Percentiles rank a stretch among this genome's conserved stretches.
phyloP scores from a whole-genome alignment of 352 stramenopile genomes.

The Pythium sukuiense region DNA sequence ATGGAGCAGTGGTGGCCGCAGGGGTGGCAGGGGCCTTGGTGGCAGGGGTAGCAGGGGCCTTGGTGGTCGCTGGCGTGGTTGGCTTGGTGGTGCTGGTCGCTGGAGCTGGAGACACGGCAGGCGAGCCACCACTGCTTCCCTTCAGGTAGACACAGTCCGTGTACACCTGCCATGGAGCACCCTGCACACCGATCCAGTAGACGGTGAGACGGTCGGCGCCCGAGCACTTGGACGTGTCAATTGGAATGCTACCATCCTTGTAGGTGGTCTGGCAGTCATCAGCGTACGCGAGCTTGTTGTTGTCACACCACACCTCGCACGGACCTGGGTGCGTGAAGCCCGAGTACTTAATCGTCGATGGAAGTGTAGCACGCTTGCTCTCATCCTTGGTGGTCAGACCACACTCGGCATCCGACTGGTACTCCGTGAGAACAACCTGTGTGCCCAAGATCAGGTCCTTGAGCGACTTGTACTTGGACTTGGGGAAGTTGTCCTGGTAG shows the following conservation, averaged over 20 bases:
- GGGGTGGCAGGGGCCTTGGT: not conserved
- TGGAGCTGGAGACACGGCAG: slow-evolving; percentile 7
- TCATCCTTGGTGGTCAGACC: slow-evolving; percentile 44
- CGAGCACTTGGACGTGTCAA: slow-evolving; percentile 44
- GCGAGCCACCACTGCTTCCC: slow-evolving; percentile 22
- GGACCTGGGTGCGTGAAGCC: slow-evolving; percentile 57
- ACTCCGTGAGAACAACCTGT: slow-evolving; percentile 41
- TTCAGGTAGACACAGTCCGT: slow-evolving; percentile 56
- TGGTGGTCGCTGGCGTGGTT: slow-evolving; percentile 3
- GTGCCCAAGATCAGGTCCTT: slow-evolving; percentile 44
- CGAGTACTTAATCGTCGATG: slow-evolving; percentile 42
- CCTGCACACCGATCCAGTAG: slow-evolving; percentile 63
- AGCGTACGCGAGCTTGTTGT: slow-evolving; percentile 49
- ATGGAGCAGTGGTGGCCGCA: not conserved
- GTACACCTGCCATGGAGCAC: slow-evolving; percentile 62
- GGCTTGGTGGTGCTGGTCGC: slow-evolving; percentile 4
- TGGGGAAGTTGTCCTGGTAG: slow-evolving; percentile 36
- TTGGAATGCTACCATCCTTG: slow-evolving; percentile 33
- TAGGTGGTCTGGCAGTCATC: slow-evolving; percentile 52
- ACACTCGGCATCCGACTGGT: slow-evolving; percentile 35
- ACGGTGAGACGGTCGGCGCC: slow-evolving; percentile 47
- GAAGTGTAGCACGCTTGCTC: slow-evolving; percentile 36
- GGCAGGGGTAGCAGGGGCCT: not conserved
- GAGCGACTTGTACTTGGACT: slow-evolving; percentile 40
- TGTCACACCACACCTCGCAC: slow-evolving; percentile 64